These are phyloP conservation scores for Chernovozyma aurita DNA, from an alignment of 1,139 yeast genomes.

Conservation along the genomic window DNA sequence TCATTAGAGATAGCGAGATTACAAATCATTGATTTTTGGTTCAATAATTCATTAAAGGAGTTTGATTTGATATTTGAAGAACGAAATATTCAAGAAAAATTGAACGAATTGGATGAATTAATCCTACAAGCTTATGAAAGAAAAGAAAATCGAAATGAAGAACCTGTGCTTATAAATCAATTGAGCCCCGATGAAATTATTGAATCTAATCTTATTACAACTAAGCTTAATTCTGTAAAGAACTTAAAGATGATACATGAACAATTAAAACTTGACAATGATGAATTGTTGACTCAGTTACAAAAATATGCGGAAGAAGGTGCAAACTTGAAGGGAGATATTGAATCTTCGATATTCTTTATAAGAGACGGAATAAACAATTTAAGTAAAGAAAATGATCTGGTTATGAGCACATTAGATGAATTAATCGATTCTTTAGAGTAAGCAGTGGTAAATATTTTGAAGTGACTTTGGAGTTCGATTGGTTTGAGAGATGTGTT, in stretches of 20 bases:
- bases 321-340: conserved; percentile 17
- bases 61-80: conserved; percentile 65
- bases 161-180: conserved; percentile 28
- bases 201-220: conserved; percentile 25
- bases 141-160: conserved; percentile 10
- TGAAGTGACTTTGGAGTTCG: too few species aligned
- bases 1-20: conserved; percentile 54
- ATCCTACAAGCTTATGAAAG: conserved; percentile 48
- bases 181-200: conserved; percentile 32
- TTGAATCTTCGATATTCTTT: conserved; percentile 19
- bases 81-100: conserved; percentile 50
- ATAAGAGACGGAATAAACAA: conserved; percentile 28
- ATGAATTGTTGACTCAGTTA: conserved; percentile 24
- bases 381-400: conserved; percentile 19
- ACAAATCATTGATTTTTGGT: conserved; percentile 64
- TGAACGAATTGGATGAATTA: conserved; percentile 64
- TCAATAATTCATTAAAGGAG: conserved; percentile 51
- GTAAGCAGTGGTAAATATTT: conserved; percentile 1
- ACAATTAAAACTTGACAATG: conserved; percentile 34
- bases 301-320: conserved; percentile 19
- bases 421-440: conserved; percentile 17
- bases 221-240: conserved; percentile 21
- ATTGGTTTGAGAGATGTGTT: too few species aligned
- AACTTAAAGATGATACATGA: conserved; percentile 33
- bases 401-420: conserved; percentile 15